Base-by-base conservation (phyloP, 2,329 filamentous ascomycete genomes). In the Huntiella abstrusa region DNA sequence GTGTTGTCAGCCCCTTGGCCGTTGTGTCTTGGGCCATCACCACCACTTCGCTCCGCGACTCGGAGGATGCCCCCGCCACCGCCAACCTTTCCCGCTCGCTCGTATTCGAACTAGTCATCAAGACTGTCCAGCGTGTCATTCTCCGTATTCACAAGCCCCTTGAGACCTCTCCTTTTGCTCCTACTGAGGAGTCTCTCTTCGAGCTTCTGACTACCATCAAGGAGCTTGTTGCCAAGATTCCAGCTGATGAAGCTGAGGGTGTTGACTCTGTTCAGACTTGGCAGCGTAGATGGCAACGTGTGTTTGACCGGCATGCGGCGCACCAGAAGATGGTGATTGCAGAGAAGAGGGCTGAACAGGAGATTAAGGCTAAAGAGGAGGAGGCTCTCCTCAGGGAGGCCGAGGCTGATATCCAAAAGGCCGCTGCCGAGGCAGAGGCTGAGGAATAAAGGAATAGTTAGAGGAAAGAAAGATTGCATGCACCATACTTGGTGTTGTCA, bases 1-100 rank as follows among this genome's bases (percentile, higher is more conserved):
- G 83, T 11, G 94, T 98, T 55, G 70, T 98, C 33, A 86, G 81
- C 6, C 91, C 91, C 0, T 68, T 77, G 48, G 80, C 79, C 12
- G 86, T 98, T 22, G 73, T 95, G 41, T 79, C 93, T 56, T 98
- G 91, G 91, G 84, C 84, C 1, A 69, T 98, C 10, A 69, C 76
- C 32, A 76, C 58, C n/a, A 12, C 32, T 19, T 58, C 55, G 41
- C 59, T 61, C 13, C 62, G 84, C 51, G 68, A 61, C n/a, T 58
- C 58, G 38, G 64, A 64, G 36, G 59, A 61, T 7, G 60, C 62
- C 33, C 53, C 73, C 15, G 73, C 75, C 2, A 81, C 81, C 42
- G 70, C 73, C 38, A 71, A 73, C 3, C 73, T 98, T 10, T 75
- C 80, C 8, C 73, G 81, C 54, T 68, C 78, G 5, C 79, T 88